Evolutionary conservation across 2,329 filamentous ascomycete species (phyloP), one percentile per base, ranked within the genome.

Genomic region (Sporothrix euskadiensis): DNA sequence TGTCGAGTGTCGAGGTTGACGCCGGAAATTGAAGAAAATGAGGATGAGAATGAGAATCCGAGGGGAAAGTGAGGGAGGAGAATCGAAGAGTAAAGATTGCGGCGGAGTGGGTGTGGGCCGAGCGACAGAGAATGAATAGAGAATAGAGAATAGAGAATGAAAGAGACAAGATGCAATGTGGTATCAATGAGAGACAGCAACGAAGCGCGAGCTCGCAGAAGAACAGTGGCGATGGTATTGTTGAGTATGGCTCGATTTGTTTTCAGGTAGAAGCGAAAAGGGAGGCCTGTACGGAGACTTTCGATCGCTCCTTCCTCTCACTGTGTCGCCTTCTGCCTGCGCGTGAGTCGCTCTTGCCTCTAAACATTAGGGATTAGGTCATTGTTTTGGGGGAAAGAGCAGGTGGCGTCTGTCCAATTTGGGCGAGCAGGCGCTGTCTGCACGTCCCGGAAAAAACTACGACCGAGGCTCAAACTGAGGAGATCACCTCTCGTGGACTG

Each of bases 361-460:
- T n/a, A n/a, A n/a, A n/a, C n/a, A n/a, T 19, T 6, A 12, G 7
- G 65, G 4, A 52, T 68, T 52, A 52, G 65, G 26, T 52, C 41
- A 52, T 69, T 68, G 44, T 68, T 68, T 68, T 19, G 41, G 63
- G 41, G 63, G 63, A 30, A 49, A n/a, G 12, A 68, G 44, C 65
- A 26, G 61, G 61, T 66, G 61, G 61, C 39, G 39, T 44, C 7
- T 26, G 14, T 12, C 9, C 63, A 49, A 68, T 68, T 52, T 49
- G 26, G 63, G 63, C 32, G 65, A 32, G 19, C 12, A 52, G 8
- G 65, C 65, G 65, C 12, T 52, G 44, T 1, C 9, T n/a, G 22
- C 10, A 41, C n/a, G 7, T 12, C 39, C 30, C 66, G 66, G 66
- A 69, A 69, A 69, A 69, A 69, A 47, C 16, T 14, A 47, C 66